Base-by-base conservation (phyloP, 2,329 filamentous ascomycete genomes). In the Ophiostoma angusticollis region DNA sequence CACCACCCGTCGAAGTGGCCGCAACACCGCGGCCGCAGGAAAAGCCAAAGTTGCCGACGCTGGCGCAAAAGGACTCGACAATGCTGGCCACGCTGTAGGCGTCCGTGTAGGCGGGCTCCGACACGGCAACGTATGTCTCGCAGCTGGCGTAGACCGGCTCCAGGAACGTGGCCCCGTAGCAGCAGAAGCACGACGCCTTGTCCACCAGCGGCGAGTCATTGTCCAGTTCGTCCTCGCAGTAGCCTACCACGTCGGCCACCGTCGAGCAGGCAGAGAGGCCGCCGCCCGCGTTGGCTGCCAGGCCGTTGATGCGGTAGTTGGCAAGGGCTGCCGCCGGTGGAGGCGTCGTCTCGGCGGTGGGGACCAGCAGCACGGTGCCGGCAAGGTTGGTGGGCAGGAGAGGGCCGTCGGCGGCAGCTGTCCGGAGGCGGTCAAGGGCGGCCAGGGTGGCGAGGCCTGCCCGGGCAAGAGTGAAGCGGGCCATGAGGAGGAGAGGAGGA, bases 131-230 rank as follows among this genome's bases (percentile, higher is more conserved):
- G 37, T 54, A 54, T 8, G 42, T 39, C 13, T 48, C 48, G 46
- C 53, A 56, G 32, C 29, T 40, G n/a, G 36, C 40, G 38, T 52
- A 56, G 13, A 37, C 32, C 3, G 35, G 8, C 8, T 24, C 43
- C 12, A 54, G 7, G 16, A 43, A 36, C 3, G 35, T 30, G 19
- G 19, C 27, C 8, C 31, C 34, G 6, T 33, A 19, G 34, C 53
- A 56, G 41, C 53, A 56, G n/a, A 47, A 25, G 33, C 53, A 56
- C 3, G 31, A 28, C n/a, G 39, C 36, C 16, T 34, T 33, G 12
- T 38, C 43, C 3, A 22, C 33, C 3, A n/a, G 28, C 11, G 45
- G 36, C 2, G 42, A 45, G 2, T 33, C 35, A 9, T 31, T n/a
- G 13, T 39, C 42, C 29, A 47, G 44, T 11, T 37, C 41, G 7